Conservation (phyloP, 1,284 basidiomycete species). For the Sporisorium sorghi region DNA sequence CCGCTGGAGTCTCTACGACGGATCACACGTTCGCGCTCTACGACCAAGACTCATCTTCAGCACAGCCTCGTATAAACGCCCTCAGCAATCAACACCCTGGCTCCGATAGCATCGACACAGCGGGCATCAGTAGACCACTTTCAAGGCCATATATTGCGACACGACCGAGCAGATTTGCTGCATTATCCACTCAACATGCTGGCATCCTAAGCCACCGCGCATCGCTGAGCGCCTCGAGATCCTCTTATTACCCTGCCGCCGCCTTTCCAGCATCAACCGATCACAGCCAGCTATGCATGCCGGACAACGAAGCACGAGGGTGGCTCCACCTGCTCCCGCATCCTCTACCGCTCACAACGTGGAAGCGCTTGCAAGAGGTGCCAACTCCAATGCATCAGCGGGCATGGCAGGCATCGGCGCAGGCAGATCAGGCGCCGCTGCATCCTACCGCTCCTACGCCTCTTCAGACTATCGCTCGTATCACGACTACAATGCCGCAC, state of each 20-base stretch:
- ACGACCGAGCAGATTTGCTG: neutral
- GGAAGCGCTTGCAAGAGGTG: slow-evolving; percentile 5
- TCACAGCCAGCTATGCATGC: slow-evolving; percentile 18
- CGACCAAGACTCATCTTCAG: neutral
- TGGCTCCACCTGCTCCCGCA: neutral
- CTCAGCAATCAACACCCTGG: neutral
- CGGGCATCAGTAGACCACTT: neutral
- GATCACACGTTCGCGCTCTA: neutral
- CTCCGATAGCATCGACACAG: neutral
- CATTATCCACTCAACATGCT: slow-evolving; percentile 1
- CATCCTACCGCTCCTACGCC: slow-evolving; percentile 21
- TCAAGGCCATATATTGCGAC: no score
- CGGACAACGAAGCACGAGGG: slow-evolving; percentile 14
- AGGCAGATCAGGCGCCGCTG: slow-evolving; percentile 15
- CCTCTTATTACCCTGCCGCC: neutral
- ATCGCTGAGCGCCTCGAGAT: neutral
- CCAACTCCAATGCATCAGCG: slow-evolving; percentile 12
- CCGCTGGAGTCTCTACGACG: neutral
- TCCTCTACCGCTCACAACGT: neutral
- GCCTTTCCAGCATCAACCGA: neutral
- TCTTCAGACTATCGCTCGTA: slow-evolving; percentile 9
- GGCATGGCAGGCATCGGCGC: slow-evolving; percentile 43
- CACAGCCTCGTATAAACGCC: neutral
- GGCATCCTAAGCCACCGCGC: slow-evolving; percentile 1
- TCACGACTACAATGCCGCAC: slow-evolving; percentile 10